Evolutionary conservation across 148 eudicot species (phyloP), one percentile per base, ranked within the genome.

Genomic region (Salicornia ramosissima): DNA sequence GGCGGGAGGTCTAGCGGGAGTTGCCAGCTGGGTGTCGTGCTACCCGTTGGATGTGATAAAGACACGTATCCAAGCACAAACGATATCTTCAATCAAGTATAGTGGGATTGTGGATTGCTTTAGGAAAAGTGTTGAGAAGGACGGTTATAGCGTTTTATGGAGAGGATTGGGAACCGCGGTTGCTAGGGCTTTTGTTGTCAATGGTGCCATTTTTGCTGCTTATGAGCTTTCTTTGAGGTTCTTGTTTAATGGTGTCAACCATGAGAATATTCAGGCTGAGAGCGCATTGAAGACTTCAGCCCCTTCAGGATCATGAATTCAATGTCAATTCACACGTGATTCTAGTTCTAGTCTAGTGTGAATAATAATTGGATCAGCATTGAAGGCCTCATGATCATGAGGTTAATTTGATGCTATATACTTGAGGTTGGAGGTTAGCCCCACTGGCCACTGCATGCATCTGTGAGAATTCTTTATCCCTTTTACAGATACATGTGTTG

Each of bases 1-100:
- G 0, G 92, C 98, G 0, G 97, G 97, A 5, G 98, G 98, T 8
- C 83, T 90, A 7, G 98, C 98, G 0, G 97, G 97, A 12, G 96
- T 87, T 7, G 87, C 88, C 3, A 91, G 93, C 77, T 91, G 97
- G 99, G 65, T 87, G 19, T 53, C 71, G 30, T 87, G 96, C 75
- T 94, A 94, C 50, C 99, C 97, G 9, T 74, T 89, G 69, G 99
- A 91, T 71, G 99, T 91, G 70, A 34, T 90, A 10, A 88, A 90
- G 71, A 93, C 98, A 3, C 77, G 91, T 21, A 65, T 91, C 19
- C 99, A 94, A 45, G 96, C 85, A 19, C 90, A 85, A 56, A 74
- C 90, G 1, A 65, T 31, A 65, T 68, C 79, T 19, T 45, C 74
- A 1, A 28, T 64, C 10, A 91, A 79, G 21, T 88, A 91, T 55